Evolutionary conservation across 106 monocot species (phyloP).

Genomic region (Acorus calamus): DNA sequence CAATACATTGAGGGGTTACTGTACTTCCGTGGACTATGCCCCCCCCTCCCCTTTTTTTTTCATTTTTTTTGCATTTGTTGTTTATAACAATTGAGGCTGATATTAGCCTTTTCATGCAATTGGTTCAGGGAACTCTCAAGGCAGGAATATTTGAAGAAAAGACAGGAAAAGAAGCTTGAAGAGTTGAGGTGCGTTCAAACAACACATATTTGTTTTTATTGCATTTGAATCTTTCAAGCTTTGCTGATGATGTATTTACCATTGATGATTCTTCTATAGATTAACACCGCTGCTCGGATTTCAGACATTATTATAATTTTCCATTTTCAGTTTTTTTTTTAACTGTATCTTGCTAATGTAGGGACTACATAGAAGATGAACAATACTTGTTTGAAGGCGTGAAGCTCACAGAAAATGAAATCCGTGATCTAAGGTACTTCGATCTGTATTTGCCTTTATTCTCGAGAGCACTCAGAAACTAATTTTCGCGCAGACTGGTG

Average conservation of each 20-base stretch:
- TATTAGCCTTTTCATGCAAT: not conserved
- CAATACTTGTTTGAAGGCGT: slow-evolving; percentile 69
- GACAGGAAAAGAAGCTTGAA: slow-evolving; percentile 72
- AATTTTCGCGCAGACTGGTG: no score
- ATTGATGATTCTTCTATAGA: no score
- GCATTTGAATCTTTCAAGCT: not conserved
- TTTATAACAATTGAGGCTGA: slow-evolving; percentile 1
- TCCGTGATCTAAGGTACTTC: slow-evolving; percentile 52
- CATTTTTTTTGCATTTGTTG: not conserved
- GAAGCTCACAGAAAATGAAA: slow-evolving; percentile 69
- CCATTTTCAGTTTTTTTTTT: no score
- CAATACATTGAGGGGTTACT: no score
- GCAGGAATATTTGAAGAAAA: slow-evolving; percentile 82
- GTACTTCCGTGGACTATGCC: no score
- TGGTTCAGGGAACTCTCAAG: slow-evolving; percentile 69
- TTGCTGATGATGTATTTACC: no score
- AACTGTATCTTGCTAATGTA: slow-evolving; percentile 1
- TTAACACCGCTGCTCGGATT: no score
- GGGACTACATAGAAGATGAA: slow-evolving; percentile 87
- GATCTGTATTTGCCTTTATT: no score
- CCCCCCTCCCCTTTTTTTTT: no score
- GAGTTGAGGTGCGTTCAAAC: slow-evolving; percentile 45
- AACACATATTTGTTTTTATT: not conserved
- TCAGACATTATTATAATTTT: no score
- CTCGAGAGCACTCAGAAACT: no score